phyloP scores from a whole-genome alignment of 78 protist genomes.

The Tieghemostelium lacteum region DNA sequence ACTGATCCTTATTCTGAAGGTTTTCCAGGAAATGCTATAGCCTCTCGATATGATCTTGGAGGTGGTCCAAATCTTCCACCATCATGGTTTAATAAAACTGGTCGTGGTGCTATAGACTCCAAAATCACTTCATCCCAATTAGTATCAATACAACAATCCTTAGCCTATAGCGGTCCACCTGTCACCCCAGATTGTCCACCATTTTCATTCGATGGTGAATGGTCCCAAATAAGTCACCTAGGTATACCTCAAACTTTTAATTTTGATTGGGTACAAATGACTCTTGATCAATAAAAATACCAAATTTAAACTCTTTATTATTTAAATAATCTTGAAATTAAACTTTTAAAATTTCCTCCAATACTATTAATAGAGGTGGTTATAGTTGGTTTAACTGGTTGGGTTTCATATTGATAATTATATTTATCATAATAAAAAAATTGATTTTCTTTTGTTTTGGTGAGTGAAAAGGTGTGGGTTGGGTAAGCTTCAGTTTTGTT shows the following conservation, averaged over 20 bases:
- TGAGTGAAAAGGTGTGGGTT: no score
- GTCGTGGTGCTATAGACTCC: slow-evolving; percentile 56
- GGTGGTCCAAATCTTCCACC: slow-evolving; percentile 14
- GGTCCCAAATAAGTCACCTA: neutral
- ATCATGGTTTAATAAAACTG: slow-evolving; percentile 1
- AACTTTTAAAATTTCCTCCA: no score
- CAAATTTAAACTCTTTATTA: no score
- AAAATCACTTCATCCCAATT: neutral
- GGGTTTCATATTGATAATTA: no score
- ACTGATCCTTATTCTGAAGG: slow-evolving; percentile 86
- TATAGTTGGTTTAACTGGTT: no score
- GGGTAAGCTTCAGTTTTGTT: no score
- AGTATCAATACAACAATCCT: neutral
- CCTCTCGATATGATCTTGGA: slow-evolving; percentile 84
- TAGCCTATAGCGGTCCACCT: slow-evolving; percentile 37
- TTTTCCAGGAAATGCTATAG: slow-evolving; percentile 84
- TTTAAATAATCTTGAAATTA: no score
- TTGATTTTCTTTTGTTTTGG: no score
- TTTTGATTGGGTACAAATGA: slow-evolving; percentile 43
- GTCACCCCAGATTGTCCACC: slow-evolving; percentile 40
- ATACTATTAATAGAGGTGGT: no score
- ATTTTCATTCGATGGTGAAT: slow-evolving; percentile 10
- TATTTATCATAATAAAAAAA: no score
- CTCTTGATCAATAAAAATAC: no score
- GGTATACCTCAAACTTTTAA: slow-evolving; percentile 47